phyloP scores from a whole-genome alignment of 2,329 filamentous ascomycete species.

The Pseudogymnoascus sp. region DNA sequence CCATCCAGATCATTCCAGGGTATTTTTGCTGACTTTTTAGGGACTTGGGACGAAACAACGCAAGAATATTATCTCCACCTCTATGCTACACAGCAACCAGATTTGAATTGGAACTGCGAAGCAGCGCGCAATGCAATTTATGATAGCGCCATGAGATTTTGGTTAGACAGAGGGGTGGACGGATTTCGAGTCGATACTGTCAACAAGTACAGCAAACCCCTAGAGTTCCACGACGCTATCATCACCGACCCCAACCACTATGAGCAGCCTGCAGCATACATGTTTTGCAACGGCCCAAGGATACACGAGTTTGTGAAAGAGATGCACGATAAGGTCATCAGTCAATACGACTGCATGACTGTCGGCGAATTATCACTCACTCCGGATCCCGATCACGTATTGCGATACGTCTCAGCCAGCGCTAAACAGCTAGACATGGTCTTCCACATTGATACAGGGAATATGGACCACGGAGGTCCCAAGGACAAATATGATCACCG shows the following conservation, averaged over 20 bases:
- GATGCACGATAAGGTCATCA: constrained; percentile 54
- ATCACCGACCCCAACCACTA: constrained; percentile 40
- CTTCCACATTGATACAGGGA: constrained; percentile 54
- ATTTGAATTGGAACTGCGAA: constrained; percentile 75
- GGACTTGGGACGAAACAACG: constrained; percentile 57
- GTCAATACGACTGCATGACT: constrained; percentile 59
- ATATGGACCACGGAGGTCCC: constrained; percentile 52
- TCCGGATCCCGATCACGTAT: constrained; percentile 49
- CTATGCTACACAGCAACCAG: constrained; percentile 70
- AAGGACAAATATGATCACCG: constrained; percentile 44
- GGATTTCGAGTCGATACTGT: constrained; percentile 70
- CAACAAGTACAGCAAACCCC: constrained; percentile 64
- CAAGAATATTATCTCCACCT: constrained; percentile 72
- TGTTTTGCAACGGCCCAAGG: constrained; percentile 61
- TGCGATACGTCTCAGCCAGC: constrained; percentile 52
- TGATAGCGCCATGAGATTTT: constrained; percentile 68
- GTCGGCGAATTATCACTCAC: constrained; percentile 64
- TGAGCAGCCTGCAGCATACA: constrained; percentile 45
- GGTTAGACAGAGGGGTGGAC: constrained; percentile 67
- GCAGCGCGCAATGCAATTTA: constrained; percentile 64
- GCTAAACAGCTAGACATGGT: constrained; percentile 62
- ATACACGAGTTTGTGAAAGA: constrained; percentile 63
- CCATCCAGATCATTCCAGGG: background rate
- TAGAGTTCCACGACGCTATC: constrained; percentile 52
- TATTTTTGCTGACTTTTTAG: constrained; percentile 12